phyloP scores from a whole-genome alignment of 805 yeast genomes.

The Lipomyces yamanashiensis region DNA sequence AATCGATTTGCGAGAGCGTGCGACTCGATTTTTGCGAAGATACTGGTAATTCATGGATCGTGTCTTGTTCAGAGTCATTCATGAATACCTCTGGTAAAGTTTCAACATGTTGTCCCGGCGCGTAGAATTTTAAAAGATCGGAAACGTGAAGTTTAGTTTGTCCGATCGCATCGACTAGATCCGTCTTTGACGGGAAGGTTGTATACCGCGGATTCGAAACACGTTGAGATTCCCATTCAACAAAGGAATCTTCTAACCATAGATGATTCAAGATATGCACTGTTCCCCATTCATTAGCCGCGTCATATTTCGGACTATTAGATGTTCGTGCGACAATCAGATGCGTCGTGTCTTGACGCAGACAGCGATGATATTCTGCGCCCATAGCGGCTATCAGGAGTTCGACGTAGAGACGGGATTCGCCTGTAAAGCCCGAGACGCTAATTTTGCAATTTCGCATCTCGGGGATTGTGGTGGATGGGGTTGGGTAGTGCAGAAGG shows the following conservation, averaged over 20 bases:
- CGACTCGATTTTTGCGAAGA: conserved; percentile 9
- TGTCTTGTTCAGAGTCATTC: too few relatives aligned
- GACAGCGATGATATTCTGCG: conserved; percentile 71
- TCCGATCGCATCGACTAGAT: conserved; percentile 58
- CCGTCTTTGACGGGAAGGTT: conserved; percentile 51
- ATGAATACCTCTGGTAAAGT: neutral
- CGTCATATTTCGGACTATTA: conserved; percentile 61
- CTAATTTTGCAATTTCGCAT: conserved; percentile 63
- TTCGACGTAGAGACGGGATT: conserved; percentile 74
- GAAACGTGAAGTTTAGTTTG: conserved; percentile 52
- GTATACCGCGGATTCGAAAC: conserved; percentile 54
- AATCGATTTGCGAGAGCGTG: conserved; percentile 30
- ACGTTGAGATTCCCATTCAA: conserved; percentile 61
- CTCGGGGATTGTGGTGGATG: conserved; percentile 54
- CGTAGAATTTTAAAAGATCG: conserved; percentile 51
- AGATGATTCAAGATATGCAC: conserved; percentile 72
- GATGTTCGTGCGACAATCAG: conserved; percentile 59
- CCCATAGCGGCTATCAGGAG: conserved; percentile 70
- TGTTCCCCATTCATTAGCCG: conserved; percentile 68
- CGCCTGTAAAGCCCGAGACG: conserved; percentile 83
- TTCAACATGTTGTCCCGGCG: conserved; percentile 35
- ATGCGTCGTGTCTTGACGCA: conserved; percentile 68
- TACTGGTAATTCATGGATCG: too few relatives aligned
- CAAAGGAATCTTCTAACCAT: conserved; percentile 86
- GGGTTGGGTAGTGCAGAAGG: conserved; percentile 72